phyloP scores from a whole-genome alignment of 1,139 yeast genomes.

The Taphrina wiesneri region DNA sequence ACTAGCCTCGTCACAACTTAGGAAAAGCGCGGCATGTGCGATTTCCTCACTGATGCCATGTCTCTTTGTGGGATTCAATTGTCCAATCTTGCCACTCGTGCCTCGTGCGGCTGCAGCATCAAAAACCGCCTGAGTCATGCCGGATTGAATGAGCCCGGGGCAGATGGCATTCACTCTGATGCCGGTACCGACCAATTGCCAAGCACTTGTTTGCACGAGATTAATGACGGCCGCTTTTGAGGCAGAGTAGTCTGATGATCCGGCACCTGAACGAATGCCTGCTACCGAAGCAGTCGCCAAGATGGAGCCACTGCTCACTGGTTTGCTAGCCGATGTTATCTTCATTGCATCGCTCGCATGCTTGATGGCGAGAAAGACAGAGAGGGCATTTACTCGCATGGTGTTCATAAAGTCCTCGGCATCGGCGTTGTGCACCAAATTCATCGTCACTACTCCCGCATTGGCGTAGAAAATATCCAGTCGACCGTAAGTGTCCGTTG shows the following conservation, averaged over 20 bases:
- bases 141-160: constrained; percentile 39
- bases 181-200: constrained; percentile 38
- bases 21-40: constrained; percentile 36
- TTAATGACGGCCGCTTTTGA: constrained; percentile 40
- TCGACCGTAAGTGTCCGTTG: constrained; percentile 32
- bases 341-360: constrained; percentile 37
- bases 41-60: constrained; percentile 36
- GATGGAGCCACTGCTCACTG: constrained; percentile 39
- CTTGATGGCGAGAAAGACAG: constrained; percentile 36
- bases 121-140: constrained; percentile 35
- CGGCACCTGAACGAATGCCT: constrained; percentile 37
- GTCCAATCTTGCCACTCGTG: constrained; percentile 35
- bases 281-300: constrained; percentile 39
- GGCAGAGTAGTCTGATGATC: constrained; percentile 38
- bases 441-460: constrained; percentile 34
- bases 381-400: constrained; percentile 35
- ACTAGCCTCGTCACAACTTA: constrained; percentile 35
- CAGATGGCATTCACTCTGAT: constrained; percentile 40
- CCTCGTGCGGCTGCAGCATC: constrained; percentile 33
- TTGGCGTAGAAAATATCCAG: constrained; percentile 37
- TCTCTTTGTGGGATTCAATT: constrained; percentile 36
- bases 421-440: constrained; percentile 24
- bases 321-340: constrained; percentile 14
- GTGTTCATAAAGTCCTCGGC: constrained; percentile 36
- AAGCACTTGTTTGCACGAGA: constrained; percentile 38